Evolutionary conservation across 164 flowering plant species (phyloP).

Genomic region (Houttuynia cordata): DNA sequence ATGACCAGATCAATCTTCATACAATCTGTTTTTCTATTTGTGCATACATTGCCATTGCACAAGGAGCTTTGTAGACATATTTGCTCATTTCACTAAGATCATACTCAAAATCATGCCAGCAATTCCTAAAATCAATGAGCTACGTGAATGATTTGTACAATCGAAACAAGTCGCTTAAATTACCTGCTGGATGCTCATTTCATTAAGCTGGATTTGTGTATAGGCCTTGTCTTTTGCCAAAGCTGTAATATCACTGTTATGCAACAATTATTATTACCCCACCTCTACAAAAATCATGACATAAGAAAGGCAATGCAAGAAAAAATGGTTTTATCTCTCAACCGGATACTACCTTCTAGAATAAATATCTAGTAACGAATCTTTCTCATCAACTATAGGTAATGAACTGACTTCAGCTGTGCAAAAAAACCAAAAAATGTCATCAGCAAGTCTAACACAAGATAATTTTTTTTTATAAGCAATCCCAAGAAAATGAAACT

Average conservation of each 20-base stretch:
- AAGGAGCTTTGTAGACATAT: too few relatives aligned
- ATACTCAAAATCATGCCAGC: background rate
- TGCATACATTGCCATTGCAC: too few relatives aligned
- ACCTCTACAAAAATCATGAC: background rate
- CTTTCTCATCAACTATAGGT: constrained; percentile 87
- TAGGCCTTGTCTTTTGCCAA: constrained; percentile 60
- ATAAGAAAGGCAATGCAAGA: background rate
- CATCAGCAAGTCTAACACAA: background rate
- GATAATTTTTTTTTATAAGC: background rate
- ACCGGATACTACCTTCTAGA: constrained; percentile 53
- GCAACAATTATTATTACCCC: background rate
- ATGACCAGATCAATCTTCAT: too few relatives aligned
- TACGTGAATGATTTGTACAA: background rate
- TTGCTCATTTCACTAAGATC: too few relatives aligned
- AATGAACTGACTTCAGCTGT: constrained; percentile 88
- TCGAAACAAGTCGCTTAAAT: background rate
- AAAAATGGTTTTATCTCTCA: background rate
- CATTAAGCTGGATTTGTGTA: constrained; percentile 47
- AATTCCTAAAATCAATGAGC: background rate
- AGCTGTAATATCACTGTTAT: constrained; percentile 41
- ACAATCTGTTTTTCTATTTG: too few relatives aligned
- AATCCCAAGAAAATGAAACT: background rate
- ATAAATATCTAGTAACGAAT: constrained; percentile 73
- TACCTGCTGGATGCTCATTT: constrained; percentile 60
- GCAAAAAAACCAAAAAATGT: constrained; percentile 4